phyloP scores from a whole-genome alignment of 2,329 filamentous ascomycete genomes.

The Didymella sp. region DNA sequence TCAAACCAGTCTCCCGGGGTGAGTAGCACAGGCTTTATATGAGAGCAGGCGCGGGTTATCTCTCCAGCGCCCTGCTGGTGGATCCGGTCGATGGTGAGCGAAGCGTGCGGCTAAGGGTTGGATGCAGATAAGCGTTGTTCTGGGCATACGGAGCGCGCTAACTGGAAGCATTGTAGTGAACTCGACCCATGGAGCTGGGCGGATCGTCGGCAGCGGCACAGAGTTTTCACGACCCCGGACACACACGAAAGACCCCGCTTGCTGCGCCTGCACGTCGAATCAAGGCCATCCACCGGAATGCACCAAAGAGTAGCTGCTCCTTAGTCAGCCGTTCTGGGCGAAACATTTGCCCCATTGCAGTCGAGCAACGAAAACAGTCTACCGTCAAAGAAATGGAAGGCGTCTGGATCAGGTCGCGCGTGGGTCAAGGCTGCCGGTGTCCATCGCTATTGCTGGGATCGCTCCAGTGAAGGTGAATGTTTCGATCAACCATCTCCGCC shows the following conservation, averaged over 20 bases:
- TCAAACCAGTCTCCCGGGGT: conserved; percentile 12
- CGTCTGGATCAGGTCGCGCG: conserved; percentile 19
- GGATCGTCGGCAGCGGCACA: conserved; percentile 37
- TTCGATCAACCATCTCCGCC: conserved; percentile 10
- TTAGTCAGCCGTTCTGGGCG: conserved; percentile 23
- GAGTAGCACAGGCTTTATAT: conserved; percentile 39
- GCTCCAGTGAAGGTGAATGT: conserved; percentile 21
- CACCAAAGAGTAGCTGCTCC: conserved; percentile 6
- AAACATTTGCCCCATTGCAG: conserved; percentile 21
- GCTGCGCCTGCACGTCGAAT: conserved; percentile 29
- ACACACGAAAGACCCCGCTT: conserved; percentile 33
- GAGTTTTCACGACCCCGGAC: conserved; percentile 36
- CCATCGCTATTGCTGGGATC: conserved; percentile 21
- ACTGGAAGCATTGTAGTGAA: conserved; percentile 3
- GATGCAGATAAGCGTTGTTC: conserved; percentile 24
- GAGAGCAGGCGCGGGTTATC: conserved; percentile 31
- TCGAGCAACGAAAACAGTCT: conserved; percentile 16
- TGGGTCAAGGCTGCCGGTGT: conserved; percentile 22
- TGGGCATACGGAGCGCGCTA: conserved; percentile 31
- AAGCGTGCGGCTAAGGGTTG: conserved; percentile 23
- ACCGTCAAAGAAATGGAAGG: conserved; percentile 11
- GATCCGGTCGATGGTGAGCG: conserved; percentile 35
- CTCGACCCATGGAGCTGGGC: conserved; percentile 31
- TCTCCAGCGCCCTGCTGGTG: conserved; percentile 28
- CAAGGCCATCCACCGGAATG: conserved; percentile 4